These are phyloP conservation scores for Somion occarium DNA, from an alignment of 1,284 basidiomycete genomes.

Conservation along the genomic window DNA sequence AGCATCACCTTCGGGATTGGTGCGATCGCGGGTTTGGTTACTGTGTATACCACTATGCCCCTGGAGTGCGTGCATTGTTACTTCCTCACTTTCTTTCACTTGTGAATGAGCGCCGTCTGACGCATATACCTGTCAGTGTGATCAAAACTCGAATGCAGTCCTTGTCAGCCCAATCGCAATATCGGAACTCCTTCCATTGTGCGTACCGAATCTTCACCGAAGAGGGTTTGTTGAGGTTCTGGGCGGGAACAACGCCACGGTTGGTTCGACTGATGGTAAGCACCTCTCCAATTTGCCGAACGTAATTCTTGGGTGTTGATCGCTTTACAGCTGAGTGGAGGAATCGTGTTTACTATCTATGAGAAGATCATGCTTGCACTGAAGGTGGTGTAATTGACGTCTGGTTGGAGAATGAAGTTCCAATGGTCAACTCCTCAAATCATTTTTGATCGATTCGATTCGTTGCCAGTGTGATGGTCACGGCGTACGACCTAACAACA, in stretches of 20 bases:
- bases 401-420: too few species aligned
- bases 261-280: conserved; percentile 81
- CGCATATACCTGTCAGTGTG: conserved; percentile 55
- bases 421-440: too few species aligned
- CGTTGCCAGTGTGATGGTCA: too few species aligned
- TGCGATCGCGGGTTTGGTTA: conserved; percentile 89
- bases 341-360: conserved; percentile 93
- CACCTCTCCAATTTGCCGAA: conserved; percentile 13
- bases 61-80: conserved; percentile 81
- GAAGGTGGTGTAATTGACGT: conserved; percentile 31
- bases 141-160: conserved; percentile 99
- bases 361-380: conserved; percentile 60
- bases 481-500: too few species aligned
- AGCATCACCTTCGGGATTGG: conserved; percentile 95
- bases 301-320: not conserved
- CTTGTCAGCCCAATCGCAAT: conserved; percentile 77
- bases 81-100: not conserved
- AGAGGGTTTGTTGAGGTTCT: conserved; percentile 85
- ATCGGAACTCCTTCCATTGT: conserved; percentile 92
- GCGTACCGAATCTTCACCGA: conserved; percentile 89
- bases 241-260: conserved; percentile 93
- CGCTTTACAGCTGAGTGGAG: conserved; percentile 72
- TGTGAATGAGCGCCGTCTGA: not conserved
- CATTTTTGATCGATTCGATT: too few species aligned
- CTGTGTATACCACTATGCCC: conserved; percentile 93